These are phyloP conservation scores for Xenosphaeropsis pyriputrescens DNA, from an alignment of 2,329 filamentous ascomycete genomes.

Conservation along the genomic window DNA sequence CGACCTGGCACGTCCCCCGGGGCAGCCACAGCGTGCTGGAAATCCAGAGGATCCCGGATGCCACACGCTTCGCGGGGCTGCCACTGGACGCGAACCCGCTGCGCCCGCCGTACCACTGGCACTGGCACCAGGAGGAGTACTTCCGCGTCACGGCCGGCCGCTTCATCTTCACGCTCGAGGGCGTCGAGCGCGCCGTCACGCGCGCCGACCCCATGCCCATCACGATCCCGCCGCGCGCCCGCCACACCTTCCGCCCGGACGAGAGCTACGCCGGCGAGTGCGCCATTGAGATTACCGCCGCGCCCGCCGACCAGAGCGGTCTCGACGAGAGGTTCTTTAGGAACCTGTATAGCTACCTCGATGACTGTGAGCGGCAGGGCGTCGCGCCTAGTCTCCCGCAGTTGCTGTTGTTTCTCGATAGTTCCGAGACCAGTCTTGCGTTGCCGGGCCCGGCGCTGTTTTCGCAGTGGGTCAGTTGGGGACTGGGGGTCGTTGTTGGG, in stretches of 20 bases:
- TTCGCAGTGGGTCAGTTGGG: background rate
- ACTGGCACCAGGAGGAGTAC: slow-evolving; percentile 1
- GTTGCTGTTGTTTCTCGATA: slow-evolving; percentile 1
- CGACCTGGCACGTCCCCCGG: background rate
- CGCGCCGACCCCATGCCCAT: background rate
- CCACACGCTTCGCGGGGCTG: background rate
- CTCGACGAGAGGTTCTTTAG: background rate
- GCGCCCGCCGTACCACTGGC: slow-evolving; percentile 1
- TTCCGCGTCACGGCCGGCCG: background rate
- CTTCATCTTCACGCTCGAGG: slow-evolving; percentile 1
- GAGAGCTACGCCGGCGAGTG: background rate
- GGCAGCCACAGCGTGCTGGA: background rate
- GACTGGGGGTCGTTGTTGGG: background rate
- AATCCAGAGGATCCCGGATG: background rate
- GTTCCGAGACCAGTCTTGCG: background rate
- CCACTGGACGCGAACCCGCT: background rate
- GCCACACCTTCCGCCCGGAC: background rate
- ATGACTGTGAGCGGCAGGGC: background rate
- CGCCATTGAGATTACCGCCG: background rate
- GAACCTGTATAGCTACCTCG: slow-evolving; percentile 1
- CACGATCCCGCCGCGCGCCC: background rate
- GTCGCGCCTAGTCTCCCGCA: background rate
- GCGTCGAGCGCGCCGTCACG: background rate
- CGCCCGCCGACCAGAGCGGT: background rate
- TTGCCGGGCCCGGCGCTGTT: background rate